Percentiles rank a stretch among this genome's conserved stretches.
Conservation (phyloP, 129 eudicot genomes). For the Flaveria linearis region DNA sequence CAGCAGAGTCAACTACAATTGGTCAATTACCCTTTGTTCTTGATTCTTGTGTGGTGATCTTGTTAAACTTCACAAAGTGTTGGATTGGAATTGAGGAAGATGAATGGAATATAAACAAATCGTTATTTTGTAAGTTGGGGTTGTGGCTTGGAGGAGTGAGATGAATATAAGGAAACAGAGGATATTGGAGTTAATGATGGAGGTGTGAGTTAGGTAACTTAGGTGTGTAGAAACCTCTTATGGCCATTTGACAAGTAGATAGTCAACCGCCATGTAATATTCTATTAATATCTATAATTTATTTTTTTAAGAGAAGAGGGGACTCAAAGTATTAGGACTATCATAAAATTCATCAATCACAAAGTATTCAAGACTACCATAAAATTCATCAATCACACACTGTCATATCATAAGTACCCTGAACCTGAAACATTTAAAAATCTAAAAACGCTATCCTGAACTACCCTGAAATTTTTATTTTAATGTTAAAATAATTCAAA, state of each 20-base stretch:
- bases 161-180: slow-evolving; percentile 5
- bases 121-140: not conserved
- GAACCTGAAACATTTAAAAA: too few relatives aligned
- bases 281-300: not conserved
- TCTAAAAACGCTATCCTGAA: too few relatives aligned
- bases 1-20: too few relatives aligned
- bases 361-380: too few relatives aligned
- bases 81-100: slow-evolving; percentile 3
- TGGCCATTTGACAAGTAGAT: not conserved
- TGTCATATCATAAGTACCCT: too few relatives aligned
- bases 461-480: too few relatives aligned
- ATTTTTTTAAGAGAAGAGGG: too few relatives aligned
- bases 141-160: not conserved
- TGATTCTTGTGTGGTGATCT: slow-evolving; percentile 16
- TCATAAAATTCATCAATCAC: too few relatives aligned
- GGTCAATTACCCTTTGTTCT: not conserved
- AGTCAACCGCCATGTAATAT: slow-evolving; percentile 7
- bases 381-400: too few relatives aligned
- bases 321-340: too few relatives aligned
- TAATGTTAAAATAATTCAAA: too few relatives aligned
- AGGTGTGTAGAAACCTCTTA: not conserved
- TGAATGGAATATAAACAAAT: not conserved
- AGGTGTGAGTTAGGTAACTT: not conserved
- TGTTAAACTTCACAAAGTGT: not conserved
- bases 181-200: not conserved